Percentiles rank a stretch among this genome's conserved stretches.
phyloP scores from a whole-genome alignment of 23 red algal genomes.

The Porphyridium purpureum region DNA sequence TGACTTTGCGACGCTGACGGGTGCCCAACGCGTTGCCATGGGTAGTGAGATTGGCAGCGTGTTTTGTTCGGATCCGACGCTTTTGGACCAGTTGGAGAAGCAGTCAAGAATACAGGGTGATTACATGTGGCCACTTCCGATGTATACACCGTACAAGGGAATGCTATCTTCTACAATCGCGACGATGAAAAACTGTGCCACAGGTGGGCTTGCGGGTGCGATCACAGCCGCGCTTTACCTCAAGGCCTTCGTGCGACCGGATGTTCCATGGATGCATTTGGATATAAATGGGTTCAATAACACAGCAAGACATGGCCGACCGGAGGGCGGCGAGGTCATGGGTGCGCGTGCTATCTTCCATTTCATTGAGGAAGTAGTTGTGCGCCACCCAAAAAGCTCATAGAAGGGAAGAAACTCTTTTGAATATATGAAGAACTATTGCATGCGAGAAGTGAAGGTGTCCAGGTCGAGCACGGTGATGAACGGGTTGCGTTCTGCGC shows the following conservation, averaged over 20 bases:
- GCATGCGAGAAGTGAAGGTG: constrained; percentile 69
- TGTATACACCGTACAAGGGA: constrained; percentile 68
- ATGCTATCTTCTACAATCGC: constrained; percentile 34
- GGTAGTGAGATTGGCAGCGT: constrained; percentile 76
- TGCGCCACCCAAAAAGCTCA: no score
- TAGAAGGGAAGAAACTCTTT: no score
- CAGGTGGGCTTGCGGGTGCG: constrained; percentile 36
- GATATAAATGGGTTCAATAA: constrained; percentile 83
- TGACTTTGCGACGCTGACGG: constrained; percentile 91
- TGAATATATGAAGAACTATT: no score
- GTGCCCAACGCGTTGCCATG: constrained; percentile 78
- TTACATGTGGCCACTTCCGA: constrained; percentile 71
- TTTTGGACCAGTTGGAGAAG: constrained; percentile 16
- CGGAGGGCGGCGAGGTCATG: constrained; percentile 83
- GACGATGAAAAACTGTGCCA: constrained; percentile 50
- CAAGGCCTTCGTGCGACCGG: constrained; percentile 60
- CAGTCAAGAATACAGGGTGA: constrained; percentile 24
- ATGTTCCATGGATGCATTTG: constrained; percentile 65
- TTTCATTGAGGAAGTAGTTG: no score
- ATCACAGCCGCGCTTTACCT: constrained; percentile 97
- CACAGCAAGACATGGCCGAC: constrained; percentile 47
- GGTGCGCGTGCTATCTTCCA: constrained; percentile 48
- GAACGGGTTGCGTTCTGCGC: constrained; percentile 61
- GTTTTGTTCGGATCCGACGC: constrained; percentile 38
- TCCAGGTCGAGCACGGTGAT: constrained; percentile 57